Evolutionary conservation across 2,329 filamentous ascomycete genomes (phyloP), one percentile per base, ranked within the genome.

Genomic region (Thelonectria olida): DNA sequence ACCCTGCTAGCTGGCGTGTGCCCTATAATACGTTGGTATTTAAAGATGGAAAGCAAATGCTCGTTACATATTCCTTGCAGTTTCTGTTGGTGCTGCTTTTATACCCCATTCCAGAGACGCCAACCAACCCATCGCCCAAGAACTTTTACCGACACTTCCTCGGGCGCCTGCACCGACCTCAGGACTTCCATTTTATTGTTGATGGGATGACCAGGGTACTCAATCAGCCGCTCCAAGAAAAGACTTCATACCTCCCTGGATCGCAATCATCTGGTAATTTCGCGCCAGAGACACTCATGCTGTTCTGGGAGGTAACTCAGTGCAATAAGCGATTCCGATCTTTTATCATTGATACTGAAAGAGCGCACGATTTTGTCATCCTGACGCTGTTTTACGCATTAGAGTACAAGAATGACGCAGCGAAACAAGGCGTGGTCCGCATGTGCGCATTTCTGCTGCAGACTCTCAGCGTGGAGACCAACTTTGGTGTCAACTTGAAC

Each of bases 391-490:
- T 96, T 79, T 97, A 98, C 75, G 93, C 94, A 5, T 88, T 97
- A 47, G 93, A 97, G 74, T 91, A 96, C 76, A 93, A 93, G 73
- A 87, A 88, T 41, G 95, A 98, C 72, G 82, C 91, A 19, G 89
- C 93, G 1, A 96, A 95, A 75, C 94, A 97, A 76, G 96, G 96
- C 1, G 85, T 97, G 1, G 92, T 98, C 23, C 88, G 96, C 56
- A 97, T 98, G 93, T 97, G 96, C 77, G 90, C 96, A n/a, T 98
- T 99, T 75, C 85, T 98, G 42, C 80, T 99, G 39, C 96, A 99
- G 78, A 98, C 96, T 0, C 81, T 99, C 72, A 98, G 95, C 72
- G 93, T 96, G 2, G 96, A 98, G 78, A 87, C 90, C 57, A 93
- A 91, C 64, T 98, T 98, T 77, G 95, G 93, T 27, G 87, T 90